Percentiles rank a stretch among this genome's conserved stretches.
These are phyloP conservation scores for Tolypocladium ovalisporum DNA, from an alignment of 2,329 filamentous ascomycete genomes.

Conservation along the genomic window DNA sequence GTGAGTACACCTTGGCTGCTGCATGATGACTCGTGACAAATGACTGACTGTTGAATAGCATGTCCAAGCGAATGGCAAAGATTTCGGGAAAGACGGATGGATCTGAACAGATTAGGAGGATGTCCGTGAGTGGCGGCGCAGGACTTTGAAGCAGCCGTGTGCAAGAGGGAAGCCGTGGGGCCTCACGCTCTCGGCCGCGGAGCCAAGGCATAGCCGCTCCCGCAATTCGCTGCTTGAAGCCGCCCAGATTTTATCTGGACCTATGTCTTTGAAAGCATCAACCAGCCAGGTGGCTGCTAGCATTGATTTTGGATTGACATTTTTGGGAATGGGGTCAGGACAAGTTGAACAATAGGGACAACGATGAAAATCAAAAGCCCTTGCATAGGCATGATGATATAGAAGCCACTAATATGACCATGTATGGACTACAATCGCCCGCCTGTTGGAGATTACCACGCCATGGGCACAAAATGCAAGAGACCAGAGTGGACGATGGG, in stretches of 20 bases:
- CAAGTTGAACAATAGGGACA: background rate
- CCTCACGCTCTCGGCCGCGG: no score
- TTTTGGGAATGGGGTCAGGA: background rate
- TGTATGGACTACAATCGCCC: background rate
- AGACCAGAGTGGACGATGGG: background rate
- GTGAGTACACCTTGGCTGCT: conserved; percentile 43
- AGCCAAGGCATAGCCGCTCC: no score
- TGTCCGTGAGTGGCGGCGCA: conserved; percentile 10
- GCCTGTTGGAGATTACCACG: background rate
- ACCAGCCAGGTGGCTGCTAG: background rate
- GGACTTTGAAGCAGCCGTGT: background rate
- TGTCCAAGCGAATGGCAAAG: conserved; percentile 53
- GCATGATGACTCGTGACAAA: background rate
- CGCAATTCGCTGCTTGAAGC: background rate
- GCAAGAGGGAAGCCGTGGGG: background rate
- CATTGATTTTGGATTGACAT: background rate
- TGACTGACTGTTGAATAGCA: conserved; percentile 28
- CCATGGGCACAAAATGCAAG: background rate
- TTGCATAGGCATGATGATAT: background rate
- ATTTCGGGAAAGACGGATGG: conserved; percentile 18
- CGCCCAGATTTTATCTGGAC: background rate
- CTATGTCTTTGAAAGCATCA: background rate
- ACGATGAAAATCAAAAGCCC: background rate
- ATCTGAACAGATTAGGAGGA: conserved; percentile 15
- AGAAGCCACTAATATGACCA: background rate